Percentiles rank a stretch among this genome's conserved stretches.
Conservation (phyloP, 1,139 yeast genomes). For the Debaryomyces coudertii region DNA sequence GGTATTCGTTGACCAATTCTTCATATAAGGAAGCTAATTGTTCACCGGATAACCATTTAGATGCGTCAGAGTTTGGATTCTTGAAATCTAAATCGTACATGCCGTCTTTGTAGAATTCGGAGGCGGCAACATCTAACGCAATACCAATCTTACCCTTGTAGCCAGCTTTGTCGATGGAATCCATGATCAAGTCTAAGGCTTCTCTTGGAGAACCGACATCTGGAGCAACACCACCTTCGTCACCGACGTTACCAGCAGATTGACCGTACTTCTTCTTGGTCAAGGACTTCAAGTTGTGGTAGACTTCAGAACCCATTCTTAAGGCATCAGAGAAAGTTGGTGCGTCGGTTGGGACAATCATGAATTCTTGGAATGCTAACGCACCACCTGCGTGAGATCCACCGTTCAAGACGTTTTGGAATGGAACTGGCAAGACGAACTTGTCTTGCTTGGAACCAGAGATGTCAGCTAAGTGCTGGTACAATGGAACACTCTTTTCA, state of each 20-base stretch:
- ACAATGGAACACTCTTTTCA: slow-evolving; percentile 77
- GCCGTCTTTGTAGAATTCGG: slow-evolving; percentile 90
- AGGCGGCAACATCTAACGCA: slow-evolving; percentile 88
- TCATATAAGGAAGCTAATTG: slow-evolving; percentile 79
- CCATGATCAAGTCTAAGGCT: slow-evolving; percentile 85
- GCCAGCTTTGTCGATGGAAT: slow-evolving; percentile 82
- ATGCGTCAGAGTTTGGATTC: slow-evolving; percentile 80
- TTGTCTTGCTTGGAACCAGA: slow-evolving; percentile 60
- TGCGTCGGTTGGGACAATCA: slow-evolving; percentile 89
- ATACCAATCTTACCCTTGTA: slow-evolving; percentile 82
- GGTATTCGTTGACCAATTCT: slow-evolving; percentile 75
- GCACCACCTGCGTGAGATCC: slow-evolving; percentile 98
- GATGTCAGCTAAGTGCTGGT: slow-evolving; percentile 73
- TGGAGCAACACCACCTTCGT: slow-evolving; percentile 98
- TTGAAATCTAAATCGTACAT: slow-evolving; percentile 92
- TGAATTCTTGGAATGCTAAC: slow-evolving; percentile 92
- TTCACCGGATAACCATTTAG: slow-evolving; percentile 81
- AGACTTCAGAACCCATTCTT: slow-evolving; percentile 89
- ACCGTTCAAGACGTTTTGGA: slow-evolving; percentile 94
- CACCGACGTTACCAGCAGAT: slow-evolving; percentile 96
- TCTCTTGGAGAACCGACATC: slow-evolving; percentile 84
- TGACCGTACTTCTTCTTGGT: slow-evolving; percentile 88
- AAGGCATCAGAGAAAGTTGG: slow-evolving; percentile 81
- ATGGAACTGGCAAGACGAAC: slow-evolving; percentile 84
- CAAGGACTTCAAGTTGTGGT: slow-evolving; percentile 82